Evolutionary conservation across 441 rosid genomes (phyloP).

Genomic region (Pelargonium cotyledonis): DNA sequence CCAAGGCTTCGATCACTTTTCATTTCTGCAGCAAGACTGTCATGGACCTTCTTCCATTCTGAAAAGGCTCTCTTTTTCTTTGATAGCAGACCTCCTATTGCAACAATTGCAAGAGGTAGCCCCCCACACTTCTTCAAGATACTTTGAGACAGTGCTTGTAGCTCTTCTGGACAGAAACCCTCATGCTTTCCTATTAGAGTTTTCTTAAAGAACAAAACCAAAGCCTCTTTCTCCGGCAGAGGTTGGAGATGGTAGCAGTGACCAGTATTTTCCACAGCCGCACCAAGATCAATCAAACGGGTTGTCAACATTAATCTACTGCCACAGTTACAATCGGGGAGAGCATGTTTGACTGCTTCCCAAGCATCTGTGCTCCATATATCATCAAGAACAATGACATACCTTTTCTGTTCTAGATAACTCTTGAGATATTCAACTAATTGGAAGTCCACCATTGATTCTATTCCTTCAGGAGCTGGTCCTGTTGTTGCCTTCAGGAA

Average conservation of each 20-base stretch:
- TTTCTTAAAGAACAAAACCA: conserved; percentile 28
- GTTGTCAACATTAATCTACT: conserved; percentile 37
- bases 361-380: conserved; percentile 17
- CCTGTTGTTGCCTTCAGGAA: background rate
- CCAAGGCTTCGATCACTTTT: conserved; percentile 12
- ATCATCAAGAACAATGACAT: conserved; percentile 9
- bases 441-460: conserved; percentile 7
- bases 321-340: conserved; percentile 25
- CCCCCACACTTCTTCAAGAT: conserved; percentile 19
- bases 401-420: conserved; percentile 1
- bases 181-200: background rate
- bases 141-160: conserved; percentile 13
- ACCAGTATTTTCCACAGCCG: conserved; percentile 20
- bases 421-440: background rate
- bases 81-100: conserved; percentile 17
- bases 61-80: conserved; percentile 8
- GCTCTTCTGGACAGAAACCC: background rate
- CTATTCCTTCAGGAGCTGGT: background rate
- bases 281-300: conserved; percentile 21
- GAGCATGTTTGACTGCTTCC: conserved; percentile 29
- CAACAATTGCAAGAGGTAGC: conserved; percentile 20
- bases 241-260: conserved; percentile 25
- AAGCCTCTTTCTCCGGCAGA: conserved; percentile 22
- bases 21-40: conserved; percentile 12
- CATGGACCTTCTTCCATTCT: conserved; percentile 2